Base-by-base conservation (phyloP, 169 alveolate species). In the Cryptosporidium tyzzeri region DNA sequence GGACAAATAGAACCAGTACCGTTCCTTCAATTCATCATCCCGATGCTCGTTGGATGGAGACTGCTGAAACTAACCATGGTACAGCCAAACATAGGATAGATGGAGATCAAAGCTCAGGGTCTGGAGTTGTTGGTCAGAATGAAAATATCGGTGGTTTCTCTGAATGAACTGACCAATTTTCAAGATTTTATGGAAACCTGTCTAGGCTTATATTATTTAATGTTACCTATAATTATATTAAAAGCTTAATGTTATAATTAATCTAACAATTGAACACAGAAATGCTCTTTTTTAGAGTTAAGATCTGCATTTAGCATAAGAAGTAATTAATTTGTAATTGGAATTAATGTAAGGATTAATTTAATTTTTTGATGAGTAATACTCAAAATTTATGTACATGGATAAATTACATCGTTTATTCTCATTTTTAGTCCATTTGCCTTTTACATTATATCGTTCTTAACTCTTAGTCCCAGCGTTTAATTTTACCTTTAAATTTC, bases 21-120 rank as follows among this genome's bases (percentile, higher is more conserved):
- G 89, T 80, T 41, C 89, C 89, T 41, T 80, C 89, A 35, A 80
- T 80, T 41, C 89, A 80, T 45, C 89, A 80, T 48, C 89, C 89
- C 6, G 89, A 80, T 80, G 89, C 89, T 18, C 61, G 89, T 26
- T 80, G 89, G 89, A 80, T 80, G 75, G 89, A 80, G 10, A 67
- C 89, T 18, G 41, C 89, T 12, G 89, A 80, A 62, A 80, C 89
- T 0, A 59, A 44, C 41, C 55, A 80, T 1, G 62, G 45, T 12
- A 44, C 35, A 7, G 80, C 89, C 48, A 80, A 80, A 21, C 89
- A 80, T 33, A 45, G 75, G 48, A 65, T 61, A 5, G 86, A 59
- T 55, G 68, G 68, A n/a, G 68, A 80, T 29, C 80, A 80, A 48
- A 48, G n/a, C 31, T 74, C 86, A 4, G 58, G 33, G 2, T 37